Conservation (phyloP, 2,329 filamentous ascomycete genomes). For the Paecilomyces sp. region DNA sequence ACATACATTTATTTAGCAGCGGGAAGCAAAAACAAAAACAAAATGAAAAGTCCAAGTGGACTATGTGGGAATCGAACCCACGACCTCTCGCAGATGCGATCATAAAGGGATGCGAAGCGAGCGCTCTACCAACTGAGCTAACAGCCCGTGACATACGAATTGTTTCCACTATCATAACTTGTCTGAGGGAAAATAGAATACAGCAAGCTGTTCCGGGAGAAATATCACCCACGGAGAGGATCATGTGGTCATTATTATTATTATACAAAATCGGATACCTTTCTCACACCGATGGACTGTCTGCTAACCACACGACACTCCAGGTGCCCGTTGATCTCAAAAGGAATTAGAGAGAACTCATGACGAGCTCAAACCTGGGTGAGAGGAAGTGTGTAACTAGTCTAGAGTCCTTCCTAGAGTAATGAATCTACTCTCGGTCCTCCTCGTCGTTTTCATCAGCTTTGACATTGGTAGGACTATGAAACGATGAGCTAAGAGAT, state of each 20-base stretch:
- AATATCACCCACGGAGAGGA: background rate
- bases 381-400: background rate
- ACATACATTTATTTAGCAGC: background rate
- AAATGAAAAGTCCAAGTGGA: constrained; percentile 4
- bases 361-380: background rate
- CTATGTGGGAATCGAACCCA: constrained; percentile 15
- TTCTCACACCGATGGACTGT: no score
- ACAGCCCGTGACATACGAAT: constrained; percentile 6
- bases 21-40: background rate
- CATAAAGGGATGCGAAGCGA: constrained; percentile 14
- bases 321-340: background rate
- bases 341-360: background rate
- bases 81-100: constrained; percentile 10
- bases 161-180: background rate
- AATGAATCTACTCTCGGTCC: constrained; percentile 61
- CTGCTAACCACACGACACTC: no score
- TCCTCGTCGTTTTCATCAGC: constrained; percentile 61
- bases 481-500: constrained; percentile 3
- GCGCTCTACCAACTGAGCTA: constrained; percentile 19
- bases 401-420: background rate
- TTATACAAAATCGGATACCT: no score
- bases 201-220: background rate
- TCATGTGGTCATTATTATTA: no score
- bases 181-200: background rate
- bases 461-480: constrained; percentile 27